Base-by-base conservation (phyloP, 108 stramenopile species). In the Conticribra guillardii region DNA sequence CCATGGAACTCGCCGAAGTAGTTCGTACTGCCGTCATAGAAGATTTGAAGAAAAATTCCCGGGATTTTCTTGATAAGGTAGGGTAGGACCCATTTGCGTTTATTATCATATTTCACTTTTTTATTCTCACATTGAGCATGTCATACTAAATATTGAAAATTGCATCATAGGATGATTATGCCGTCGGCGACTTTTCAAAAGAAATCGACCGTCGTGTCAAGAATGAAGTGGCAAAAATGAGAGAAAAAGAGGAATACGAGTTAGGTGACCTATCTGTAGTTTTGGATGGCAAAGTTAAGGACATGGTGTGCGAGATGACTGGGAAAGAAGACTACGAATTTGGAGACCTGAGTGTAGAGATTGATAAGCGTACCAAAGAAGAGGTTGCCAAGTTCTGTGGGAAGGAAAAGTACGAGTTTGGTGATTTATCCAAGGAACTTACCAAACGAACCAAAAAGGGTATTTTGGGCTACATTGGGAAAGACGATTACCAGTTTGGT, bases 1-100 rank as follows among this genome's bases (percentile, higher is more conserved):
- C 75, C 5, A 83, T 94, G 87, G 93, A 94, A 70, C 60, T 94
- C 16, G 78, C 90, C n/a, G 90, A 94, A 57, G 53, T 94, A 3
- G 80, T 94, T 24, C 74, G 88, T 23, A 66, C 74, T 17, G 88
- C 92, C 9, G 85, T 93, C 14, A 44, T 90, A 4, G 92, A 93
- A 70, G 89, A 93, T 49, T 33, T 93, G 29, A 93, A 93, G 74
- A 87, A 86, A 62, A 90, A 93, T 45, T 59, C 85, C 3, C 73
- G 87, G 16, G 88, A 93, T 0, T 93, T 93, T 54, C 55, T 93
- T 16, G 85, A 85, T 1, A 90, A 93, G 69, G n/a, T n/a, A n/a
- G n/a, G n/a, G n/a, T n/a, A n/a, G n/a, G n/a, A n/a, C n/a, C n/a
- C n/a, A n/a, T n/a, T n/a, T n/a, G n/a, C n/a, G n/a, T n/a, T n/a